A percentile compares a stretch with the other conserved stretches of the same genome.
These are phyloP conservation scores for Torulaspora pretoriensis DNA, from an alignment of 1,139 yeast genomes.

Conservation along the genomic window DNA sequence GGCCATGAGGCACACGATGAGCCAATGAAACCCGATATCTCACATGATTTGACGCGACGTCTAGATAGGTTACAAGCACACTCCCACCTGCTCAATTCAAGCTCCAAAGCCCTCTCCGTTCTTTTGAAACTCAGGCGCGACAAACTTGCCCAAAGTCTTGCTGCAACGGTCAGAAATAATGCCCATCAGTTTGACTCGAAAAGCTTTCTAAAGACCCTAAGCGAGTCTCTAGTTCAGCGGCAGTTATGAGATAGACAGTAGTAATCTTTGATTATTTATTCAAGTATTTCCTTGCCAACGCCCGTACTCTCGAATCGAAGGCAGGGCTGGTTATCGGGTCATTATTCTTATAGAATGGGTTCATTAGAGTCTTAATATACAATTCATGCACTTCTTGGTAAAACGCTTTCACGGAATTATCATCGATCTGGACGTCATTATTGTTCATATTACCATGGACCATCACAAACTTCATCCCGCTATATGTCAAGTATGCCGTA, in stretches of 20 bases:
- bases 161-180: slow-evolving; percentile 6
- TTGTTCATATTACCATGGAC: slow-evolving; percentile 48
- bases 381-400: slow-evolving; percentile 82
- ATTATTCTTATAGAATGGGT: slow-evolving; percentile 79
- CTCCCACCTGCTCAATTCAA: slow-evolving; percentile 20
- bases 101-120: slow-evolving; percentile 15
- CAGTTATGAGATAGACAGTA: slow-evolving; percentile 2
- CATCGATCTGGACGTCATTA: slow-evolving; percentile 43
- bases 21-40: slow-evolving; percentile 1
- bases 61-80: slow-evolving; percentile 19
- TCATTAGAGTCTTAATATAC: slow-evolving; percentile 77
- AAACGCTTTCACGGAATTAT: slow-evolving; percentile 76
- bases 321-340: slow-evolving; percentile 69
- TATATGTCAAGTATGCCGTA: slow-evolving; percentile 83
- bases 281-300: slow-evolving; percentile 72
- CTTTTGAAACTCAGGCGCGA: slow-evolving; percentile 12
- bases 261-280: slow-evolving; percentile 12
- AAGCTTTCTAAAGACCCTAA: slow-evolving; percentile 17
- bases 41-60: slow-evolving; percentile 15
- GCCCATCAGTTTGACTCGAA: slow-evolving; percentile 9
- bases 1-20: not conserved
- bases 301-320: slow-evolving; percentile 72
- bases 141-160: slow-evolving; percentile 13
- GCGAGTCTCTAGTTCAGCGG: slow-evolving; percentile 15
- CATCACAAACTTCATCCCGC: slow-evolving; percentile 76